phyloP scores from a whole-genome alignment of 345 rosid genomes.

The Aethionema arabicum region DNA sequence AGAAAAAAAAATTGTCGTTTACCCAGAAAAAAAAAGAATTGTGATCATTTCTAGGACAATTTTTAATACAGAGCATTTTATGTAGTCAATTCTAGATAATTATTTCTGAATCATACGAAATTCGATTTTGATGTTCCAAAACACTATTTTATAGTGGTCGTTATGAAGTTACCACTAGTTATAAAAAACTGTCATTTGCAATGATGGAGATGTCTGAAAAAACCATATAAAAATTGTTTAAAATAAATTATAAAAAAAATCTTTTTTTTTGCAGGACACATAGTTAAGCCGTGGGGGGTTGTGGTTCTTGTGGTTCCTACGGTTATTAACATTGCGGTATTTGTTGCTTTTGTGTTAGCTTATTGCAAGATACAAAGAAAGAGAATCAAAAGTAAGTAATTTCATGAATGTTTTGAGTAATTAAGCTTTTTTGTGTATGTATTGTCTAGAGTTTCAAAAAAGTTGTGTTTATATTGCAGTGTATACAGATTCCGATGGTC shows the following conservation, averaged over 20 bases:
- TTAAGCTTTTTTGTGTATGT: not conserved
- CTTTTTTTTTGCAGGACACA: constrained; percentile 30
- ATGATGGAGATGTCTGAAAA: no score
- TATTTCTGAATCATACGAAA: no score
- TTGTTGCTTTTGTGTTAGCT: constrained; percentile 27
- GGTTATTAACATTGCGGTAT: constrained; percentile 2
- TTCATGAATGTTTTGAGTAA: not conserved
- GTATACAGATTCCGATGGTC: constrained; percentile 23
- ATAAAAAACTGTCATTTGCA: no score
- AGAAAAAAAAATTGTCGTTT: not conserved
- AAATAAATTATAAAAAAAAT: no score
- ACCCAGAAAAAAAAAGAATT: not conserved
- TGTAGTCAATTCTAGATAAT: no score
- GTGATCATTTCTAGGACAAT: not conserved
- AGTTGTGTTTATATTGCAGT: constrained; percentile 21
- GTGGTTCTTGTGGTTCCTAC: constrained; percentile 34
- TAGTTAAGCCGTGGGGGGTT: constrained; percentile 32
- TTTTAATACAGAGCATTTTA: no score
- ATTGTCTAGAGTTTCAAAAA: not conserved
- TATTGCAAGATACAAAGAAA: constrained; percentile 23
- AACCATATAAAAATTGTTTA: no score
- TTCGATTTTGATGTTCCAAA: no score
- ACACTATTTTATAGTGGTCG: no score
- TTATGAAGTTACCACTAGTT: no score
- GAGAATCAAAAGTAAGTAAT: constrained; percentile 21